These are phyloP conservation scores for Fusarium pseudograminearum DNA, from an alignment of 2,329 filamentous ascomycete genomes.

Conservation along the genomic window DNA sequence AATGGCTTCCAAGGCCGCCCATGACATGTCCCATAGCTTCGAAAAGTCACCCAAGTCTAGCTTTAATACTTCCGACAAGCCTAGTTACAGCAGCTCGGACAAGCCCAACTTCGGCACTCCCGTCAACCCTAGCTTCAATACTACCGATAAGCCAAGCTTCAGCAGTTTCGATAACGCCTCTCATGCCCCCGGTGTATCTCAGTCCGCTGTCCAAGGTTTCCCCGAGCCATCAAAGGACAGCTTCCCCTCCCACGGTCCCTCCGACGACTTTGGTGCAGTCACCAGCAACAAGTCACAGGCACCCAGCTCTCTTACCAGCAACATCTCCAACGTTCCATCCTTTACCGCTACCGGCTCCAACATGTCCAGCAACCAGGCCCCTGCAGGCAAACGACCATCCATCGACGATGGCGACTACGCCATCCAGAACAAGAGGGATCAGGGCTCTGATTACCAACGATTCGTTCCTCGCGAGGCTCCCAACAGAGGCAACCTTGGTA, in stretches of 20 bases:
- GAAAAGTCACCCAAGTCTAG: background rate
- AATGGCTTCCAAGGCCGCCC: background rate
- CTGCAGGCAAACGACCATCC: background rate
- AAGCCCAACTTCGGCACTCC: background rate
- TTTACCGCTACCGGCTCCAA: background rate
- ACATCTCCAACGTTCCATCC: background rate
- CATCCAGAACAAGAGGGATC: constrained; percentile 6
- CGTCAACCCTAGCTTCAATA: background rate
- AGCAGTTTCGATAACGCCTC: background rate
- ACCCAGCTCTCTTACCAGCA: background rate
- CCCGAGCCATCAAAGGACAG: background rate
- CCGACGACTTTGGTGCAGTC: background rate
- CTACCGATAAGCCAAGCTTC: background rate
- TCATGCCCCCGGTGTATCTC: background rate
- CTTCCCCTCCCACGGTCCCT: background rate
- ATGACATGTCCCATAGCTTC: background rate
- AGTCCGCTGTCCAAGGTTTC: background rate
- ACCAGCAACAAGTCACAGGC: background rate
- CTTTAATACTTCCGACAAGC: background rate
- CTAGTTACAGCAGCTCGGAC: too few relatives aligned
- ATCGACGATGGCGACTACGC: constrained; percentile 19
- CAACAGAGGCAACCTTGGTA: constrained; percentile 4
- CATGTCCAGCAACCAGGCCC: background rate
- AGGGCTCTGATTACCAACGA: background rate
- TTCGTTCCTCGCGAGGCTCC: constrained; percentile 6